Evolutionary conservation across 306 rosid species (phyloP), one percentile per base, ranked within the genome.

Genomic region (Trichosanthes cucumerina): DNA sequence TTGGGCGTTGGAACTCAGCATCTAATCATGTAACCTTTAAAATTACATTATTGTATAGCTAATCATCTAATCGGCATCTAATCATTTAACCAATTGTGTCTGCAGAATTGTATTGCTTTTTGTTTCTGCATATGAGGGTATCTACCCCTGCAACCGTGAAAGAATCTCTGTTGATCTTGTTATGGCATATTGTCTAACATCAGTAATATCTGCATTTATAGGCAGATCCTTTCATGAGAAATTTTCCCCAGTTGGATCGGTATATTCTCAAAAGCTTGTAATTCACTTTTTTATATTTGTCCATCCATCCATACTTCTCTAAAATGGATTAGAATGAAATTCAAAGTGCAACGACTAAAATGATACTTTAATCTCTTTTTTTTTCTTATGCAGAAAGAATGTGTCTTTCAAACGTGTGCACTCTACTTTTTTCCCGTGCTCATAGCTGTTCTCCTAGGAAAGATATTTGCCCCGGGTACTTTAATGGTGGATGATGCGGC

Each of bases 1-100:
- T 15, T 81, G 26, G 77, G 69, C 34, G 79, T 47, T 76, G 83
- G 83, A 63, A 63, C 77, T 65, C 83, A 81, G 49, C 71, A 38
- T 26, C 38, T 81, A 59, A 39, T 75, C 54, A 43, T 52, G 83
- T 81, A 81, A 81, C 59, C 5, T 50, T 50, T 28, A 60, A 60
- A 60, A 28, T 60, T 60, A 38, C 1, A 5, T 59, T 24, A 59
- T 12, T 14, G 5, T 60, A 5, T 13, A 26, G 31, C 12, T 28
- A 7, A 18, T 16, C 23, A 36, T 57, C 33, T n/a, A 8, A 10
- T 7, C 31, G 21, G 10, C 10, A 11, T 33, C 46, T 33, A 65
- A 65, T 36, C 72, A 68, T n/a, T 39, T 39, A 68, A 39, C 50
- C 74, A 39, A 68, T 39, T 68, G 7, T 21, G 50, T 68, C 7